Evolutionary conservation across 164 flowering plant species (phyloP).

Genomic region (Tetrastigma voinierianum): DNA sequence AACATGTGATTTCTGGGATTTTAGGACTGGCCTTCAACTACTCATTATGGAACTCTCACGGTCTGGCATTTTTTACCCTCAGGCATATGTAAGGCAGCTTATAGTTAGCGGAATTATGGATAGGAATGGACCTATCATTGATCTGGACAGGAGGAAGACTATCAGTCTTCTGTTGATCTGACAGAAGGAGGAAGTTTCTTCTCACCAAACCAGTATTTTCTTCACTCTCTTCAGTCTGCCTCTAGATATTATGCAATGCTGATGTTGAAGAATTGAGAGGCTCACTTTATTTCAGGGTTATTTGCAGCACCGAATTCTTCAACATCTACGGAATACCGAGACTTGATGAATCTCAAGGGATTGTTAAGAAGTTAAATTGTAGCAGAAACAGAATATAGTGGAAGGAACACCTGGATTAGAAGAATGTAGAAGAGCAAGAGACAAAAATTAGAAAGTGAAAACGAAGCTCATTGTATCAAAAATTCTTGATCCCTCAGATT

Average conservation of each 20-base stretch:
- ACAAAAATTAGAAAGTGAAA: conserved; percentile 66
- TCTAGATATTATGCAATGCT: conserved; percentile 21
- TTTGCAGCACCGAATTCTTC: conserved; percentile 50
- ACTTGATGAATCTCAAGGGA: conserved; percentile 54
- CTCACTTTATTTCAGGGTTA: conserved; percentile 55
- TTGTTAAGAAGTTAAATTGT: conserved; percentile 39
- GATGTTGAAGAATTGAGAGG: conserved; percentile 63
- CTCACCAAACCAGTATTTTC: no score
- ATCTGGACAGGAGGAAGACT: no score
- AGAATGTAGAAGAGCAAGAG: conserved; percentile 79
- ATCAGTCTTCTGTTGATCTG: no score
- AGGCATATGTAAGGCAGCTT: no score
- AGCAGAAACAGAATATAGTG: conserved; percentile 30
- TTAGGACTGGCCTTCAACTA: no score
- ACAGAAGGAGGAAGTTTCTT: no score
- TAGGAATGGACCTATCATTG: conserved; percentile 35
- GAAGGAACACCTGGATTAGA: conserved; percentile 91
- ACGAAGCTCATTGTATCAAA: no score
- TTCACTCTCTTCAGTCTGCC: conserved; percentile 25
- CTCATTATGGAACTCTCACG: no score
- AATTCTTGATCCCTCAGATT: conserved; percentile 50
- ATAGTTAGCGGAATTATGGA: no score
- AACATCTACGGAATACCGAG: conserved; percentile 32
- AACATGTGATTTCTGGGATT: no score
- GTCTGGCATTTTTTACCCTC: no score